These are phyloP conservation scores for Penicillium expansum DNA, from an alignment of 2,329 filamentous ascomycete species.

Conservation along the genomic window DNA sequence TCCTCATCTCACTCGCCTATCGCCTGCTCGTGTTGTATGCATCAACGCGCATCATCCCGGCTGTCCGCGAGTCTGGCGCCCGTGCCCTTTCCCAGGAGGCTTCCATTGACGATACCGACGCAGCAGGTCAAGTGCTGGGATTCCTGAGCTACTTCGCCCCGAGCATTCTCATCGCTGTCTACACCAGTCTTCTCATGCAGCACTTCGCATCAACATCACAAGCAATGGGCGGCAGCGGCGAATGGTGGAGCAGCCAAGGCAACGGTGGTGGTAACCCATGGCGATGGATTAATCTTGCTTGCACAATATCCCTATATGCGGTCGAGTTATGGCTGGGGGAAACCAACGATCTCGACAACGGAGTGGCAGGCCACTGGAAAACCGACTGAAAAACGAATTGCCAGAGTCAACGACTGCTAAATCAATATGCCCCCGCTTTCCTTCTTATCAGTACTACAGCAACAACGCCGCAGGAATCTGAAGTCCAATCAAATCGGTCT, in stretches of 20 bases:
- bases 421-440: background rate
- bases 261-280: slow-evolving; percentile 82
- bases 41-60: slow-evolving; percentile 91
- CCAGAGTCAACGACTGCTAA: background rate
- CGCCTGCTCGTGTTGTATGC: slow-evolving; percentile 94
- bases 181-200: slow-evolving; percentile 91
- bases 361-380: slow-evolving; percentile 83
- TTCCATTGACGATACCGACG: slow-evolving; percentile 78
- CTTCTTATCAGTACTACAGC: background rate
- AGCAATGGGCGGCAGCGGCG: slow-evolving; percentile 60
- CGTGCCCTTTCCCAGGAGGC: slow-evolving; percentile 80
- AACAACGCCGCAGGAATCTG: background rate
- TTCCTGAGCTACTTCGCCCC: slow-evolving; percentile 93
- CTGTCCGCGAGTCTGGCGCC: slow-evolving; percentile 81
- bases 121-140: slow-evolving; percentile 73
- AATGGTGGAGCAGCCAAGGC: slow-evolving; percentile 82
- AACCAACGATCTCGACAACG: slow-evolving; percentile 65
- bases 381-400: slow-evolving; percentile 62
- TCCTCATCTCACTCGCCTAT: slow-evolving; percentile 92
- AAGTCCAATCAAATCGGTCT: background rate
- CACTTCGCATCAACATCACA: slow-evolving; percentile 76
- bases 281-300: slow-evolving; percentile 89
- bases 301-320: slow-evolving; percentile 85
- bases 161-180: slow-evolving; percentile 90
- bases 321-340: slow-evolving; percentile 85